A percentile compares a stretch with the other conserved stretches of the same genome.
Evolutionary conservation across 257 asterid genomes (phyloP).

Genomic region (Nicotiana attenuata): DNA sequence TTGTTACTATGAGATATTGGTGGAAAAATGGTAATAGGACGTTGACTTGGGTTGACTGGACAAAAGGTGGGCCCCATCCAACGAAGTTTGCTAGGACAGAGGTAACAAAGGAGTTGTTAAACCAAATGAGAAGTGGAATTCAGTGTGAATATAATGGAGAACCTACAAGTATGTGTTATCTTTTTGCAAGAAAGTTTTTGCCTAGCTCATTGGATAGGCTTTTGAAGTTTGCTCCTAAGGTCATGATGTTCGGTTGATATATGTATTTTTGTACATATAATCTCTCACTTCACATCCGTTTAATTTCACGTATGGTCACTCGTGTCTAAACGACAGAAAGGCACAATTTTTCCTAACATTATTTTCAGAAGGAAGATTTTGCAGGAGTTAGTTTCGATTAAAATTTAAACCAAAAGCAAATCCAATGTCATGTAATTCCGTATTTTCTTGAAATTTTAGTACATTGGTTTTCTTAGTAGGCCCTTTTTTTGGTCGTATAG

Average conservation of each 20-base stretch:
- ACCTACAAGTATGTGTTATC: constrained; percentile 43
- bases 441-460: neutral
- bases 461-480: neutral
- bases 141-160: constrained; percentile 57
- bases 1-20: constrained; percentile 34
- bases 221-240: constrained; percentile 46
- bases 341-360: neutral
- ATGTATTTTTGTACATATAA: neutral
- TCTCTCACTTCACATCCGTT: neutral
- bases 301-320: neutral
- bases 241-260: constrained; percentile 31
- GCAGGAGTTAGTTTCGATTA: neutral
- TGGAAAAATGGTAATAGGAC: constrained; percentile 46
- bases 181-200: constrained; percentile 77
- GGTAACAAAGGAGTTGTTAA: constrained; percentile 33
- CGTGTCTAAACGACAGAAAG: neutral
- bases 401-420: neutral
- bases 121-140: constrained; percentile 31
- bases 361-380: neutral
- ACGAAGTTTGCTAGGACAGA: constrained; percentile 37
- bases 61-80: constrained; percentile 81
- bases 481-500: neutral
- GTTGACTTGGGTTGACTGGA: constrained; percentile 89
- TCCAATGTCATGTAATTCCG: neutral
- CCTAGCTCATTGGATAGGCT: constrained; percentile 47